These are phyloP conservation scores for Fraxinus greggii DNA, from an alignment of 305 asterid genomes.

Conservation along the genomic window DNA sequence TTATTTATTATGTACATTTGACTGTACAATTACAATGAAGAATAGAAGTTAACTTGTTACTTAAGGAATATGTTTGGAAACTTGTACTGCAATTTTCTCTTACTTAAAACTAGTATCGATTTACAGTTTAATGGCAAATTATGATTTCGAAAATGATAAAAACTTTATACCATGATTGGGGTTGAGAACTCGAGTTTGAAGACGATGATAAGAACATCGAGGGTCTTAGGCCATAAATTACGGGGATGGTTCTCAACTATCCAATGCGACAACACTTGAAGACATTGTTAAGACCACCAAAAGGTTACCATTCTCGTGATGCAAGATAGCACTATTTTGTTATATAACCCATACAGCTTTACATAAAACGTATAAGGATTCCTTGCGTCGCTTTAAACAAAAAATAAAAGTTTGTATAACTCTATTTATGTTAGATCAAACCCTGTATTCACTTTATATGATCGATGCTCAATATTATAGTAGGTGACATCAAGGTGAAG, in stretches of 20 bases:
- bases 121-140: background rate
- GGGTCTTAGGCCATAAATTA: background rate
- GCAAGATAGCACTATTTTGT: background rate
- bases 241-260: background rate
- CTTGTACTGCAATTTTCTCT: background rate
- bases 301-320: background rate
- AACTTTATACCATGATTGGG: too few species aligned
- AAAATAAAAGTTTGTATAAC: background rate
- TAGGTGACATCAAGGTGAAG: background rate
- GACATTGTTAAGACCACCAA: background rate
- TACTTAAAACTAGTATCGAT: background rate
- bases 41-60: too few species aligned
- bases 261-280: background rate
- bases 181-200: background rate
- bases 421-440: background rate
- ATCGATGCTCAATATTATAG: background rate
- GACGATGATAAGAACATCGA: background rate
- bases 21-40: background rate
- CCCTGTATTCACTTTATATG: background rate
- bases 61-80: too few species aligned
- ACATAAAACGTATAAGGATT: background rate
- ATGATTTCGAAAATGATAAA: background rate
- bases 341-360: background rate
- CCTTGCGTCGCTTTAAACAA: background rate
- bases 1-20: too few species aligned